Percentiles rank a stretch among this genome's conserved stretches.
phyloP scores from a whole-genome alignment of 2,329 filamentous ascomycete species.

The Trichoderma brevicompactum region DNA sequence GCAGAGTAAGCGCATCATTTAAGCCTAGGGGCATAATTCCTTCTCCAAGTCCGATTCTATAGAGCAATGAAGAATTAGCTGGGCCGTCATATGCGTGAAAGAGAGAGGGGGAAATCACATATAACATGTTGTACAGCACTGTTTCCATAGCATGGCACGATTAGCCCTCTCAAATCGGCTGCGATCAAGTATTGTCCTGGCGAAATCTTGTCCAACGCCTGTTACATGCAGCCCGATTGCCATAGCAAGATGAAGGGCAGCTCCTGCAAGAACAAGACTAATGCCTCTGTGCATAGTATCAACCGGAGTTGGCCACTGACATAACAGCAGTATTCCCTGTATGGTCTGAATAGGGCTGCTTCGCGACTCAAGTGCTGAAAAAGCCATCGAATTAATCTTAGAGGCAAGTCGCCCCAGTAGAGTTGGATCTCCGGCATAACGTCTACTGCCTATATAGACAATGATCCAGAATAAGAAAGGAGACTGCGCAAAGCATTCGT shows the following conservation, averaged over 20 bases:
- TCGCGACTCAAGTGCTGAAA: constrained; percentile 40
- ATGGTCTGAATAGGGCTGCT: constrained; percentile 36
- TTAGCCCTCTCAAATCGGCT: constrained; percentile 3
- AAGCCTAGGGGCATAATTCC: constrained; percentile 14
- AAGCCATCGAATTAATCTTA: constrained; percentile 43
- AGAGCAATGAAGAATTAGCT: neutral
- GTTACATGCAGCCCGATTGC: constrained; percentile 47
- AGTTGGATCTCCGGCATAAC: constrained; percentile 43
- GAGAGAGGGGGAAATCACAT: constrained; percentile 34
- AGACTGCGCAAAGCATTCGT: constrained; percentile 14
- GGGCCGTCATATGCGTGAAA: constrained; percentile 5
- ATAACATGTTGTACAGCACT: constrained; percentile 35
- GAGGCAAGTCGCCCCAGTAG: constrained; percentile 41
- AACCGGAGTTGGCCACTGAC: constrained; percentile 47
- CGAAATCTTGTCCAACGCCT: constrained; percentile 47
- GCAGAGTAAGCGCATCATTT: constrained; percentile 10
- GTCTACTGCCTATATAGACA: constrained; percentile 44
- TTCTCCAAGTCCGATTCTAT: constrained; percentile 13
- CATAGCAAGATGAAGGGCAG: constrained; percentile 46
- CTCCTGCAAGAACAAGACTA: constrained; percentile 46
- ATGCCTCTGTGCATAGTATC: constrained; percentile 48
- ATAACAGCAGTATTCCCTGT: constrained; percentile 45
- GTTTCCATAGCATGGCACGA: constrained; percentile 22
- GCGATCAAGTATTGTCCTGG: constrained; percentile 41
- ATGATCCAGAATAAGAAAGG: constrained; percentile 46